phyloP scores from a whole-genome alignment of 352 stramenopile genomes.

The Achlya hypogyna region DNA sequence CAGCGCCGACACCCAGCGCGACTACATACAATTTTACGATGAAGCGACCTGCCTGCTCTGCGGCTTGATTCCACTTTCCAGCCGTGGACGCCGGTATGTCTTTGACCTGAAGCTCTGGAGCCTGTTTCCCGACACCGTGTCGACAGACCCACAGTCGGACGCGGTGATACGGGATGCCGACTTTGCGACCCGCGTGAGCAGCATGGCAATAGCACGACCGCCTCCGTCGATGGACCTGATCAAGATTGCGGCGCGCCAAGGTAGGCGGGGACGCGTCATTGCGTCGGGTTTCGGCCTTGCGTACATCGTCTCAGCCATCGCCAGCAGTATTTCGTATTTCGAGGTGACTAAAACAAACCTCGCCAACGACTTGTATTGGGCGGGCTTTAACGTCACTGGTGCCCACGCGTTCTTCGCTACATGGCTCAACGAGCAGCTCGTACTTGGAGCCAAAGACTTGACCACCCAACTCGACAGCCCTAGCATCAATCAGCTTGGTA shows the following conservation, averaged over 20 bases:
- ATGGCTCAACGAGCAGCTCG: slow-evolving; percentile 11
- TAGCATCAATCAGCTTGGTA: background rate
- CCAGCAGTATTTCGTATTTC: slow-evolving; percentile 4
- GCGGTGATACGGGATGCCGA: background rate
- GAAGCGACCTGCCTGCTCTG: background rate
- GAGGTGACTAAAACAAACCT: slow-evolving; percentile 4
- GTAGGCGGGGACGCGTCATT: background rate
- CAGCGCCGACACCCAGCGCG: background rate
- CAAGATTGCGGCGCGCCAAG: background rate
- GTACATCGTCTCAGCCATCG: background rate
- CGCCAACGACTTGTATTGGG: slow-evolving; percentile 9
- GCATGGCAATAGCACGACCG: background rate
- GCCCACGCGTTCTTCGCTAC: background rate
- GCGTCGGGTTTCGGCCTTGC: background rate
- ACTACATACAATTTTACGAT: background rate
- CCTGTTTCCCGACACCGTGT: background rate
- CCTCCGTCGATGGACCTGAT: background rate
- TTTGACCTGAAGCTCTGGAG: slow-evolving; percentile 15
- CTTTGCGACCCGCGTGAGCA: background rate
- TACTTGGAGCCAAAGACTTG: background rate
- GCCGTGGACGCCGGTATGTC: background rate
- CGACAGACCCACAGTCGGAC: background rate
- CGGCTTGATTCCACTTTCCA: background rate
- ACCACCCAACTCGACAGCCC: background rate
- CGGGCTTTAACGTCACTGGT: slow-evolving; percentile 1